Conservation (phyloP, 139 green algal species). For the Raphidocelis subcapitata region DNA sequence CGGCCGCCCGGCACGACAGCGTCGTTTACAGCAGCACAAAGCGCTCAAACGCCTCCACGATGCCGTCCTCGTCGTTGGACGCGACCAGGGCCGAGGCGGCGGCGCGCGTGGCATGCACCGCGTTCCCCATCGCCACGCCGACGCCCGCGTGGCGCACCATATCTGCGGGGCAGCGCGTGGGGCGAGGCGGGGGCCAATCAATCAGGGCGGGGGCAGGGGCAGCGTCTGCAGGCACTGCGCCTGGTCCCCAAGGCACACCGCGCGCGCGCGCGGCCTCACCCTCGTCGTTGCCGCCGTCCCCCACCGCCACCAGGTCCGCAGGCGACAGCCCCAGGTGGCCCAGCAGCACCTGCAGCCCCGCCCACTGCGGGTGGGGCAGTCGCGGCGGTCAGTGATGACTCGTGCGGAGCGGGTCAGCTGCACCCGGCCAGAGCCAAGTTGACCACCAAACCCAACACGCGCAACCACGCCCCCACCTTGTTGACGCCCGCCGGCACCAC, state of each 20-base stretch:
- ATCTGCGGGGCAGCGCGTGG: not conserved
- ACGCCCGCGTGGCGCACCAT: constrained; percentile 56
- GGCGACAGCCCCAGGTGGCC: constrained; percentile 41
- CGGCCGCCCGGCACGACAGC: too few species aligned
- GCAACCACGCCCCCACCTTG: constrained; percentile 75
- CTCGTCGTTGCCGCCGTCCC: constrained; percentile 92
- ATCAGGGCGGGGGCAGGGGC: too few species aligned
- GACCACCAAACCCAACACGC: not conserved
- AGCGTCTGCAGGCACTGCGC: too few species aligned
- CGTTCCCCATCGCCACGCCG: constrained; percentile 97
- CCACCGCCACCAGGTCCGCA: constrained; percentile 79
- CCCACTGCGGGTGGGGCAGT: too few species aligned
- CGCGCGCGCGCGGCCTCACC: too few species aligned
- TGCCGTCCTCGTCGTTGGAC: constrained; percentile 84
- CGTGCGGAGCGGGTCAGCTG: too few species aligned
- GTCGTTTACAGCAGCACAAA: constrained; percentile 55
- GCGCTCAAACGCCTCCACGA: constrained; percentile 90
- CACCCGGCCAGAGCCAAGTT: too few species aligned
- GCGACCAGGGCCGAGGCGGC: constrained; percentile 63
- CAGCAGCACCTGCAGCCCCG: constrained; percentile 49
- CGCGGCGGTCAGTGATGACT: too few species aligned
- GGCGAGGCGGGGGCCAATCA: too few species aligned
- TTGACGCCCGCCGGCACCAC: constrained; percentile 85
- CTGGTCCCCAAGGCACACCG: too few species aligned
- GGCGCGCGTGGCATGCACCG: constrained; percentile 62